Conservation (phyloP, 352 stramenopile species). For the Poterioochromonas sp. region DNA sequence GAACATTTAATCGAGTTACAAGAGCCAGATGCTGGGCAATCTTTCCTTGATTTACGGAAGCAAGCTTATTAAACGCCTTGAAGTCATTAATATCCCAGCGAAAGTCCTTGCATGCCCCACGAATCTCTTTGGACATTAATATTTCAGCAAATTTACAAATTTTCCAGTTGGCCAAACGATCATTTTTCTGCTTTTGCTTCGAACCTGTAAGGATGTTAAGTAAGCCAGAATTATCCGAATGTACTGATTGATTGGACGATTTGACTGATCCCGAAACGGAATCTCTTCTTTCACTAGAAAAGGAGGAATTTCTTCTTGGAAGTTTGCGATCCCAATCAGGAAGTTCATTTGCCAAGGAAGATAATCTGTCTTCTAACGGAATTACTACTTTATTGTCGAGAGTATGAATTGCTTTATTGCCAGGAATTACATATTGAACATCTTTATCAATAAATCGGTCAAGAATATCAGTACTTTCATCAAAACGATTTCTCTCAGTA, state of each 20-base stretch:
- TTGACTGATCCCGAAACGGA: too few relatives aligned
- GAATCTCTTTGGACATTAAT: neutral
- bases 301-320: neutral
- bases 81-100: neutral
- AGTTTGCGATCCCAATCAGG: slow-evolving; percentile 8
- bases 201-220: too few relatives aligned
- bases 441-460: neutral
- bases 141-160: slow-evolving; percentile 16
- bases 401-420: neutral
- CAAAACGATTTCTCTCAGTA: neutral
- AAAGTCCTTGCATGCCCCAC: neutral
- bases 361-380: neutral
- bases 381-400: neutral
- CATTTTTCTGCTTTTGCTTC: neutral
- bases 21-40: neutral
- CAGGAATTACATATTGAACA: slow-evolving; percentile 2
- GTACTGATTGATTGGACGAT: neutral
- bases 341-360: too few relatives aligned
- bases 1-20: neutral
- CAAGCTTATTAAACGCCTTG: slow-evolving; percentile 23
- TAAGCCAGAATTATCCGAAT: too few relatives aligned
- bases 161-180: neutral
- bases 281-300: neutral
- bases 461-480: neutral
- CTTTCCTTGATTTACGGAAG: slow-evolving; percentile 1